Base-by-base conservation (phyloP, 345 rosid species). In the Sonneratia caseolaris region DNA sequence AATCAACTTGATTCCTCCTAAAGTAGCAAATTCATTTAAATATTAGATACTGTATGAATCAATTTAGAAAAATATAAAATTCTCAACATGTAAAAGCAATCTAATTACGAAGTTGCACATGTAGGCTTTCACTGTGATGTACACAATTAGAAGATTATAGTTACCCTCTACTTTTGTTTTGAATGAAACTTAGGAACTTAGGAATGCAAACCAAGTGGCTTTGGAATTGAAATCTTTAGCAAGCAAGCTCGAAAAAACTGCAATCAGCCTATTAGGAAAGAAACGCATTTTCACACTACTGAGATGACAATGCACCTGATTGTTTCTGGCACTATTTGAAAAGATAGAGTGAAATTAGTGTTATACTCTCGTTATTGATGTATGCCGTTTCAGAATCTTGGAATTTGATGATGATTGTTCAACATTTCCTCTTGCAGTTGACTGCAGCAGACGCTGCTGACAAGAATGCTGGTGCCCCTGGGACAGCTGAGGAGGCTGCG, bases 401-500 rank as follows among this genome's bases (percentile, higher is more conserved):
- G 18, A 62, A 62, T n/a, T 10, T 12, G 38, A 2, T 32, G 66
- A 62, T 62, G 38, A 13, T 11, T 32, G 66, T 27, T 32, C 19
- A 32, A 27, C 37, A 0, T 10, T 27, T 35, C 12, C 19, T 62
- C 27, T 7, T 71, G 72, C 86, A 89, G 96, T 74, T 84, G 36
- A 56, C 76, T 59, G 56, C 75, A 37, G 76, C 68, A 24, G 73
- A 70, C 18, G 49, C 76, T 57, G 79, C 49, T 11, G 80, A 77
- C 66, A 84, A 75, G 72, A 75, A 73, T 55, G 83, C 53, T 12
- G 76, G 75, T 77, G 77, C 71, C 35, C 74, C 82, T 21, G 80
- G 68, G 75, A 69, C 81, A 12, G 79, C 72, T 22, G 78, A 76
- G 81, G 77, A 73, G 78, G 43, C 45, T 1, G 84, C 77, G 73